phyloP scores from a whole-genome alignment of 2,329 filamentous ascomycete species.

The Rhynchosporium agropyri region DNA sequence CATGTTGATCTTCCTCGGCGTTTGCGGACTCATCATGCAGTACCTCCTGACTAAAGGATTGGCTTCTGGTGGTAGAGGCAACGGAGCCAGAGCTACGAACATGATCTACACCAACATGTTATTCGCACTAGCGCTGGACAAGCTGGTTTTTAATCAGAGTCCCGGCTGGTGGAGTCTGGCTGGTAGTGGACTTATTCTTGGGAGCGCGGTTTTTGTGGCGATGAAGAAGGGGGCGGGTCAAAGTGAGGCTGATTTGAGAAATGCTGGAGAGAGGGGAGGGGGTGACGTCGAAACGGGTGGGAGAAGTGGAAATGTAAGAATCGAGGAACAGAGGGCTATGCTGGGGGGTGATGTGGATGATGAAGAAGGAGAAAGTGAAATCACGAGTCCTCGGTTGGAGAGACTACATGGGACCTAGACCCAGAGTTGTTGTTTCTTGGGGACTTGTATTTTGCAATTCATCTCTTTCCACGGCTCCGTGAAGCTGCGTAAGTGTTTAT shows the following conservation, averaged over 20 bases:
- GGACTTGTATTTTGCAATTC: too few relatives aligned
- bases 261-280: constrained; percentile 9
- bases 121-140: constrained; percentile 67
- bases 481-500: background rate
- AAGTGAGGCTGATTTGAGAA: background rate
- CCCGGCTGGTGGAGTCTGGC: constrained; percentile 60
- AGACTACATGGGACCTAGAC: too few relatives aligned
- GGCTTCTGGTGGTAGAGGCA: constrained; percentile 38
- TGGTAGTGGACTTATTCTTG: constrained; percentile 66
- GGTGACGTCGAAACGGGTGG: constrained; percentile 14
- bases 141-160: constrained; percentile 62
- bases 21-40: constrained; percentile 82
- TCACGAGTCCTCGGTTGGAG: background rate
- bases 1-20: constrained; percentile 67
- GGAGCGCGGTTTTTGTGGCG: constrained; percentile 66
- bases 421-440: too few relatives aligned
- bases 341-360: constrained; percentile 20
- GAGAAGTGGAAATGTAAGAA: constrained; percentile 5
- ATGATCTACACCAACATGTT: constrained; percentile 74
- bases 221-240: constrained; percentile 40
- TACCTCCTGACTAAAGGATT: constrained; percentile 81
- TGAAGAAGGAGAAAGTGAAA: constrained; percentile 5
- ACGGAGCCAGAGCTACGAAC: constrained; percentile 56
- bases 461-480: background rate
- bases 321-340: constrained; percentile 31